Percentiles rank a stretch among this genome's conserved stretches.
phyloP scores from a whole-genome alignment of 2,329 filamentous ascomycete species.

The Tolypocladium album region DNA sequence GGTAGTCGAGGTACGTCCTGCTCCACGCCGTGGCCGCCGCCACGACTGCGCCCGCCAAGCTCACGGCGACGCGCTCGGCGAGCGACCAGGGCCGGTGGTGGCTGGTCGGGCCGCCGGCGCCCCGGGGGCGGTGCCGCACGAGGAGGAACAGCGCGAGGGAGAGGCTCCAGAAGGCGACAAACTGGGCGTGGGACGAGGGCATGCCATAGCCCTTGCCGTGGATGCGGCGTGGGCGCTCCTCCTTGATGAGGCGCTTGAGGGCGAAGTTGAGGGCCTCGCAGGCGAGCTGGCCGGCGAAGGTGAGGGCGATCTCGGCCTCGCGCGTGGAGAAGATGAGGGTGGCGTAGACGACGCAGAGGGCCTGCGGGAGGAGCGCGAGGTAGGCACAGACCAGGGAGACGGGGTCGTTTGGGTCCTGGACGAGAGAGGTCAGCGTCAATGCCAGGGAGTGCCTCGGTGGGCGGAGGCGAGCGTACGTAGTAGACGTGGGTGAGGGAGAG shows the following conservation, averaged over 20 bases:
- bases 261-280: slow-evolving; percentile 88
- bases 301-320: slow-evolving; percentile 78
- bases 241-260: slow-evolving; percentile 83
- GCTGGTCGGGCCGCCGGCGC: slow-evolving; percentile 2
- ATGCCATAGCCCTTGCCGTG: slow-evolving; percentile 96
- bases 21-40: slow-evolving; percentile 68
- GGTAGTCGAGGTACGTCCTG: slow-evolving; percentile 84
- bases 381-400: slow-evolving; percentile 84
- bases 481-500: slow-evolving; percentile 92
- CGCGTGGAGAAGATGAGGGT: slow-evolving; percentile 86
- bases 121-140: slow-evolving; percentile 57
- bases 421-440: neutral
- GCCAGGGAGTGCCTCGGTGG: neutral
- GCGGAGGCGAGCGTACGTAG: slow-evolving; percentile 52
- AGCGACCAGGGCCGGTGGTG: slow-evolving; percentile 42
- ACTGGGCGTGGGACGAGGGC: slow-evolving; percentile 91
- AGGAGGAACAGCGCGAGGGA: slow-evolving; percentile 79
- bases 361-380: slow-evolving; percentile 89
- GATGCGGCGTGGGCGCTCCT: slow-evolving; percentile 75
- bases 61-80: slow-evolving; percentile 45
- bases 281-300: slow-evolving; percentile 83
- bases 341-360: slow-evolving; percentile 78
- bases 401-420: slow-evolving; percentile 75
- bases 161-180: slow-evolving; percentile 82
- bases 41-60: slow-evolving; percentile 44